Evolutionary conservation across 2,329 filamentous ascomycete species (phyloP).

Genomic region (Apiospora arundinis): DNA sequence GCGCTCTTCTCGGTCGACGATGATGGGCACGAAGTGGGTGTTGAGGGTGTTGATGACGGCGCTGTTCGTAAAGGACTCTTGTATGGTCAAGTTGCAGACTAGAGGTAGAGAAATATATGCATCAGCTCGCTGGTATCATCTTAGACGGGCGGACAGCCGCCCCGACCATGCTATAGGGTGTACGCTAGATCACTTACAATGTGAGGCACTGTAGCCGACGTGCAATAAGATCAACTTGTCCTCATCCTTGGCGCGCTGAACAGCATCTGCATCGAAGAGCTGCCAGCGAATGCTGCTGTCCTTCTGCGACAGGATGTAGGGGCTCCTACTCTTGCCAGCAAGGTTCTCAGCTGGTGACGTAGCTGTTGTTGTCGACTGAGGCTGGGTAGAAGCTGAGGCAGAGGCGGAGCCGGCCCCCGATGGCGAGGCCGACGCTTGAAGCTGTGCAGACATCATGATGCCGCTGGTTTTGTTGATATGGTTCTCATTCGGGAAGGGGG

Average conservation of each 20-base stretch:
- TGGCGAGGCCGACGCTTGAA: slow-evolving; percentile 34
- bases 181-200: slow-evolving; percentile 67
- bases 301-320: slow-evolving; percentile 73
- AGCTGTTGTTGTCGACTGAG: slow-evolving; percentile 24
- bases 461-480: not conserved
- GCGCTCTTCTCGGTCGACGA: slow-evolving; percentile 91
- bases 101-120: not conserved
- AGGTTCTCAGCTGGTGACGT: slow-evolving; percentile 39
- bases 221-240: slow-evolving; percentile 93
- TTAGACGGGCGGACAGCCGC: slow-evolving; percentile 20
- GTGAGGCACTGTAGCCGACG: slow-evolving; percentile 93
- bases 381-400: slow-evolving; percentile 21
- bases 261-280: slow-evolving; percentile 77
- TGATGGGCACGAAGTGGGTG: slow-evolving; percentile 85
- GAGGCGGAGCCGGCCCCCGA: slow-evolving; percentile 23
- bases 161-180: not conserved
- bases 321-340: slow-evolving; percentile 50
- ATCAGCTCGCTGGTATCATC: not conserved
- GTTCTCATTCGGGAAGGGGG: not conserved
- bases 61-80: slow-evolving; percentile 86
- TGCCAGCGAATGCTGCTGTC: slow-evolving; percentile 92
- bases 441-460: slow-evolving; percentile 42
- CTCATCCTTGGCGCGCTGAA: slow-evolving; percentile 77
- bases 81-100: slow-evolving; percentile 91
- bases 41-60: slow-evolving; percentile 86